Evolutionary conservation across 768 basidiomycete genomes (phyloP).

Genomic region (Xanthoconium stramineum): DNA sequence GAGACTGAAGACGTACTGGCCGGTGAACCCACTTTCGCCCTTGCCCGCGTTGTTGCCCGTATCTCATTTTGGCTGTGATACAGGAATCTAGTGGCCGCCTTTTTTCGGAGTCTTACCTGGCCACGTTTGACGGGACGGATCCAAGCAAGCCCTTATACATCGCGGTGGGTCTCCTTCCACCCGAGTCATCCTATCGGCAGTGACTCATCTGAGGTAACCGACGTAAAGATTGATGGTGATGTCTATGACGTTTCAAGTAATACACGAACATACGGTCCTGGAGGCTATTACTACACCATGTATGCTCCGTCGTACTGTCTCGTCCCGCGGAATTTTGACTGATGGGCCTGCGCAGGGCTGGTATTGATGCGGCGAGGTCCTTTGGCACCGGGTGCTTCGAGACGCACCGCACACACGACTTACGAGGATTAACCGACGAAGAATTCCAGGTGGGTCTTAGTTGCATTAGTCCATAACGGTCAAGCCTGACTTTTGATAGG

Average conservation of each 20-base stretch:
- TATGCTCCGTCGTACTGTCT: constrained; percentile 29
- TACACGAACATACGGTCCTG: constrained; percentile 77
- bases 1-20: constrained; percentile 58
- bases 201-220: constrained; percentile 9
- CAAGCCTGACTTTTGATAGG: constrained; percentile 37
- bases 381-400: constrained; percentile 94
- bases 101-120: constrained; percentile 71
- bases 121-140: constrained; percentile 68
- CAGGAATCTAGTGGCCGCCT: constrained; percentile 56
- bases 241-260: constrained; percentile 90
- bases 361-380: constrained; percentile 85
- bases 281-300: constrained; percentile 79
- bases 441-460: constrained; percentile 61
- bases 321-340: constrained; percentile 22
- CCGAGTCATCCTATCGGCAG: not conserved
- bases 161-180: constrained; percentile 52
- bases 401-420: constrained; percentile 87
- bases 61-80: not conserved
- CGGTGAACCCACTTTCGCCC: constrained; percentile 40
- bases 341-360: constrained; percentile 51
- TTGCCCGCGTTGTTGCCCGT: not conserved
- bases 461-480: not conserved
- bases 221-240: constrained; percentile 76
- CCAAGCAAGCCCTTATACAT: constrained; percentile 72
- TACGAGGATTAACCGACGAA: constrained; percentile 69